Conservation (phyloP, 768 basidiomycete genomes). For the Boletus bicolor region DNA sequence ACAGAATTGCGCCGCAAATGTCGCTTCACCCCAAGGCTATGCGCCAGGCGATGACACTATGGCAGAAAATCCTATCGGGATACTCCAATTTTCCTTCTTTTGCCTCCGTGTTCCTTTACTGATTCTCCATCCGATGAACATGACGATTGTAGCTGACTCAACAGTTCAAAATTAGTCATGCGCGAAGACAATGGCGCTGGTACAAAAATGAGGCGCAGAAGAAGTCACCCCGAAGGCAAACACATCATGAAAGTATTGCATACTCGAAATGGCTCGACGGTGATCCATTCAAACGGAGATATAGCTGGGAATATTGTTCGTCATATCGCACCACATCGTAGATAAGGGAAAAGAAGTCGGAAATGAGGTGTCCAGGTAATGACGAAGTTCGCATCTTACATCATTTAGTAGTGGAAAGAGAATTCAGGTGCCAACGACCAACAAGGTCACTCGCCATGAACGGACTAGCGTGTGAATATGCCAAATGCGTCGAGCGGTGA, state of each 20-base stretch:
- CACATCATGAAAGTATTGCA: background rate
- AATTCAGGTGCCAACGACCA: background rate
- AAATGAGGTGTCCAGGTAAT: background rate
- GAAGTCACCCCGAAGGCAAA: background rate
- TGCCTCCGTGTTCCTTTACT: background rate
- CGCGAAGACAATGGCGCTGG: background rate
- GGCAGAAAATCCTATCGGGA: slow-evolving; percentile 5
- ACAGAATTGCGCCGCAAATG: background rate
- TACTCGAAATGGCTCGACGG: background rate
- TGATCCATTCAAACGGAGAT: background rate
- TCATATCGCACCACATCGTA: background rate
- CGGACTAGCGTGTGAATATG: background rate
- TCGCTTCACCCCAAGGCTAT: background rate
- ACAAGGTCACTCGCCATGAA: background rate
- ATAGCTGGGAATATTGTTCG: background rate
- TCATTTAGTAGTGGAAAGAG: background rate
- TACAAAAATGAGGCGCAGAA: background rate
- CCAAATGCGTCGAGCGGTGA: background rate
- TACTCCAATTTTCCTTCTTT: background rate
- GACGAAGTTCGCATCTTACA: background rate
- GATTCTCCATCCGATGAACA: slow-evolving; percentile 11
- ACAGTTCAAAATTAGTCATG: background rate
- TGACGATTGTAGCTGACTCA: background rate
- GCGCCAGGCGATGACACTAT: background rate
- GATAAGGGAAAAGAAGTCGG: background rate